Base-by-base conservation (phyloP, 345 rosid genomes). In the Salix koriyanagi region DNA sequence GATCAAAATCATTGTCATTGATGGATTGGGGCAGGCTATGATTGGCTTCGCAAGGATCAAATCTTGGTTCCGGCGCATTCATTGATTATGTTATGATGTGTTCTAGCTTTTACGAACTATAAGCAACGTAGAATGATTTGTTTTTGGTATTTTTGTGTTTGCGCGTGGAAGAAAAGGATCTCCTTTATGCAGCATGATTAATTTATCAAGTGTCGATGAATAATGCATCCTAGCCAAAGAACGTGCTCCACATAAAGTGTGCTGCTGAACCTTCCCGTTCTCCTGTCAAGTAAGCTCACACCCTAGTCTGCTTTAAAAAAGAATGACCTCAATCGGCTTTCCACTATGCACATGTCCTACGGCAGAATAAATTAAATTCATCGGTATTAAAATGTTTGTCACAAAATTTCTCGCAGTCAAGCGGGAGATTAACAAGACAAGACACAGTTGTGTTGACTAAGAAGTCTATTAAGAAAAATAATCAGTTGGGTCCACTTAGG, bases 361-460 rank as follows among this genome's bases (percentile, higher is more conserved):
- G 4, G 62, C 14, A 23, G 64, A 8, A 10, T 5, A 23, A 23
- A 42, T 42, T 11, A 42, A 56, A 23, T 9, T 58, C 15, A 9
- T 5, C 28, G 1, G 15, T 25, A 65, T 30, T 65, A 15, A 65
- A 65, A 50, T 50, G 42, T 68, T 42, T 42, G 52, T 25, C 2
- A 41, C 14, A 7, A 60, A 72, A 23, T 23, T 11, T 8, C 16
- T 44, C 5, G 28, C 61, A 72, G 23, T 23, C 23, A 23, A 60
- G 23, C 5, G n/a, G 42, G 72, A 32, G 74, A 74, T 44, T 70
- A 78, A 66, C 58, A 14, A 46, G 79, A 66, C 58, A 14, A 46
- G 79, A 28, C n/a, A 28, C 67, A 61, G 62, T 2, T 23, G 75
- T 75, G 61, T 75, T 82, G 82, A 75, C 82, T 9, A 23, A 26